A percentile compares a stretch with the other conserved stretches of the same genome.
Conservation (phyloP, 2,329 filamentous ascomycete species). For the Phialocephala sp. region DNA sequence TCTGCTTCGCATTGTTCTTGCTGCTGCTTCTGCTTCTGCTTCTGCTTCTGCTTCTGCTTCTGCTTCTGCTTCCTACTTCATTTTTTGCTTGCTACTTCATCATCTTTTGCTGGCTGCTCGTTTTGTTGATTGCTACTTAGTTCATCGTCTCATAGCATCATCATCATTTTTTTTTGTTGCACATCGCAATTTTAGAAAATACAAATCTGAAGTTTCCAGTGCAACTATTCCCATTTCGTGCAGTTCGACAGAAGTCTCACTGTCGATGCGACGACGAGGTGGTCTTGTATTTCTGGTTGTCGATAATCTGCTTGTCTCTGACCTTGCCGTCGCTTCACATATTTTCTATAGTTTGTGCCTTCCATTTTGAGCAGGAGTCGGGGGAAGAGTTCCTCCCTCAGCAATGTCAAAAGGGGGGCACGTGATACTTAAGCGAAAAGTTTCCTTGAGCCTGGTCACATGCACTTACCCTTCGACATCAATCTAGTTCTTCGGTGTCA, state of each 20-base stretch:
- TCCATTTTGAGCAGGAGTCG: neutral
- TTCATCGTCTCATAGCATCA: no score
- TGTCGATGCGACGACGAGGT: neutral
- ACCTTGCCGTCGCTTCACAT: neutral
- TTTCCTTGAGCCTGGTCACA: neutral
- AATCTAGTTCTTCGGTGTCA: no score
- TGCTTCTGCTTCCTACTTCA: no score
- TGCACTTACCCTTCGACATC: neutral
- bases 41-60: no score
- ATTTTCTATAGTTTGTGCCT: neutral
- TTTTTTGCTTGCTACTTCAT: no score
- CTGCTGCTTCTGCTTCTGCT: no score
- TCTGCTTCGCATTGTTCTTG: neutral
- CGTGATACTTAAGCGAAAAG: neutral
- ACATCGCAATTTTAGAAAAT: neutral
- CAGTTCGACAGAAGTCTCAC: neutral
- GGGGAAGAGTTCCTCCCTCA: neutral
- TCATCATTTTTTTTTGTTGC: neutral
- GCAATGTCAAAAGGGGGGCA: neutral
- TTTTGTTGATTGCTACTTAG: no score
- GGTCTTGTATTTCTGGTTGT: neutral
- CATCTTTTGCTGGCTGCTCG: no score
- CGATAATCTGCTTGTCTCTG: neutral
- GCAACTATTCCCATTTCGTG: neutral
- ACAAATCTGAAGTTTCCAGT: neutral